These are phyloP conservation scores for Fusarium sp. DNA, from an alignment of 2,329 filamentous ascomycete genomes.

Conservation along the genomic window DNA sequence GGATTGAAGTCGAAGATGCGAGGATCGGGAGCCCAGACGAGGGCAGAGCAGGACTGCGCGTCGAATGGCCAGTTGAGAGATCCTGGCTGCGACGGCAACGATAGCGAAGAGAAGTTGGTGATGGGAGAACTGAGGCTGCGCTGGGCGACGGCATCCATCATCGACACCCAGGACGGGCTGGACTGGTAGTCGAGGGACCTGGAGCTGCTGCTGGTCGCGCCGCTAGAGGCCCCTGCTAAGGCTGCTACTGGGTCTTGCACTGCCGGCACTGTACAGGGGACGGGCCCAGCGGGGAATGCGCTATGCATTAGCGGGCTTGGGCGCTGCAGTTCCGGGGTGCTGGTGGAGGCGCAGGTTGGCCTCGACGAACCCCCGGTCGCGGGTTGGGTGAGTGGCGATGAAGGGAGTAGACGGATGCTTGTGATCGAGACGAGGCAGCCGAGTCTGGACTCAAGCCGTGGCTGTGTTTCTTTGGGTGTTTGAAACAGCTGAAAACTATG, in stretches of 20 bases:
- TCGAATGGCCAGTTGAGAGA: slow-evolving; percentile 34
- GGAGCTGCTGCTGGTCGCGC: slow-evolving; percentile 4
- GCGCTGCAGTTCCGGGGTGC: slow-evolving; percentile 7
- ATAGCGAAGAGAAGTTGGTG: slow-evolving; percentile 33
- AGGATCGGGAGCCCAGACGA: slow-evolving; percentile 36
- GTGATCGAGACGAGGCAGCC: slow-evolving; percentile 9
- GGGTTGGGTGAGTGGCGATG: slow-evolving; percentile 10
- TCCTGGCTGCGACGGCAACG: slow-evolving; percentile 23
- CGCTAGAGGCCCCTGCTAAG: slow-evolving; percentile 1
- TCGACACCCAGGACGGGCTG: slow-evolving; percentile 22
- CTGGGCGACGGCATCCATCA: slow-evolving; percentile 41
- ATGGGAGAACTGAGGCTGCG: slow-evolving; percentile 42
- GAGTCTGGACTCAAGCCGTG: slow-evolving; percentile 35
- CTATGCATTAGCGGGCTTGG: slow-evolving; percentile 39
- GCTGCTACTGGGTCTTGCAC: slow-evolving; percentile 17
- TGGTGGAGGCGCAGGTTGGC: slow-evolving; percentile 30
- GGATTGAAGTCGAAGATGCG: slow-evolving; percentile 25
- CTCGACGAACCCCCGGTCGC: slow-evolving; percentile 14
- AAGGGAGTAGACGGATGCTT: slow-evolving; percentile 11
- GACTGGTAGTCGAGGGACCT: slow-evolving; percentile 15
- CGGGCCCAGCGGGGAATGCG: slow-evolving; percentile 29
- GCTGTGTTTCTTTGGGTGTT: slow-evolving; percentile 10
- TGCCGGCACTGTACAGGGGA: slow-evolving; percentile 37
- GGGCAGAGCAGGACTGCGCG: slow-evolving; percentile 27
- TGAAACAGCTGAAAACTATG: slow-evolving; percentile 1